phyloP scores from a whole-genome alignment of 345 rosid genomes.

The Pistacia atlantica region DNA sequence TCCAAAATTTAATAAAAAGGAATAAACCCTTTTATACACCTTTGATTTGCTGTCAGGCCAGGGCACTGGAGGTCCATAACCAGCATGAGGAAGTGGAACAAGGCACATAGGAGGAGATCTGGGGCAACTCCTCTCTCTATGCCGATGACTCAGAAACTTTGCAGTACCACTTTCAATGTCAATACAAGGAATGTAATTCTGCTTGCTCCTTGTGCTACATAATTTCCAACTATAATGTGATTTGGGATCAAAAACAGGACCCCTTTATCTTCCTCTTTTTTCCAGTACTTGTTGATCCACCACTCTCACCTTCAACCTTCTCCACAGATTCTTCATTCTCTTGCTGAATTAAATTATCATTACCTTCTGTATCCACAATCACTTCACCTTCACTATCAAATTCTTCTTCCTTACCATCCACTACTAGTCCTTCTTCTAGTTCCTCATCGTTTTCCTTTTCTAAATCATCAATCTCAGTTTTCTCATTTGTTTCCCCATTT shows the following conservation, averaged over 20 bases:
- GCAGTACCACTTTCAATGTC: constrained; percentile 70
- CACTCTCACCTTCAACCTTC: constrained; percentile 47
- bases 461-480: constrained; percentile 46
- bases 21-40: constrained; percentile 38
- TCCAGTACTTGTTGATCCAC: constrained; percentile 22
- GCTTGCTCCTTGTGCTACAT: constrained; percentile 88
- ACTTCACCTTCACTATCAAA: constrained; percentile 45
- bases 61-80: constrained; percentile 66
- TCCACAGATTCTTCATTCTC: constrained; percentile 51
- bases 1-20: constrained; percentile 14
- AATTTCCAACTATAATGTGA: constrained; percentile 79
- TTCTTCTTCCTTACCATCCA: constrained; percentile 60
- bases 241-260: constrained; percentile 88
- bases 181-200: constrained; percentile 93
- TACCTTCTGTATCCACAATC: constrained; percentile 41
- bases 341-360: constrained; percentile 44
- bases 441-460: constrained; percentile 46
- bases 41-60: constrained; percentile 90
- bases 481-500: constrained; percentile 43
- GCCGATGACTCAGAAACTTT: constrained; percentile 69
- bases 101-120: constrained; percentile 72
- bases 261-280: constrained; percentile 74
- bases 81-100: constrained; percentile 80
- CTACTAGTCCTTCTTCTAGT: constrained; percentile 38
- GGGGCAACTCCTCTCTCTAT: constrained; percentile 89